Evolutionary conservation across 2,329 filamentous ascomycete genomes (phyloP).

Genomic region (Gyromitra esculenta): DNA sequence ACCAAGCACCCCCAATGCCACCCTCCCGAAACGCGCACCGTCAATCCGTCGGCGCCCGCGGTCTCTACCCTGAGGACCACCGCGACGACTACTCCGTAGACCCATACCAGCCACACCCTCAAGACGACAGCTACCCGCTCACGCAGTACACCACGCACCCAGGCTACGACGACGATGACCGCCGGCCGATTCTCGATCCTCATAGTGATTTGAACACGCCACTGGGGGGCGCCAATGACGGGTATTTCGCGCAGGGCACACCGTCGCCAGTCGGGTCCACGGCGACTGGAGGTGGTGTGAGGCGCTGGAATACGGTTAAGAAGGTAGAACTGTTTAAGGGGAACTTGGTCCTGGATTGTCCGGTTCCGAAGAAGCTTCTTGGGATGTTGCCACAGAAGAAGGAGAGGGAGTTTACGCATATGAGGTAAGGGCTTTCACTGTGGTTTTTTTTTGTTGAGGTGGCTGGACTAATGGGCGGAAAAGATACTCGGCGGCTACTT

Average conservation of each 20-base stretch:
- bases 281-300: slow-evolving; percentile 70
- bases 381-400: slow-evolving; percentile 80
- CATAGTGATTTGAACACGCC: slow-evolving; percentile 62
- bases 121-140: slow-evolving; percentile 68
- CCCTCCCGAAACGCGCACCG: slow-evolving; percentile 65
- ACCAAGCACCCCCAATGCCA: slow-evolving; percentile 67
- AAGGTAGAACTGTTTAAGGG: slow-evolving; percentile 97
- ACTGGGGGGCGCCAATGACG: slow-evolving; percentile 10
- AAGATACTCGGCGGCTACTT: slow-evolving; percentile 75
- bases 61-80: slow-evolving; percentile 82
- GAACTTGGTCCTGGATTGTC: slow-evolving; percentile 96
- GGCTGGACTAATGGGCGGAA: neutral
- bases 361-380: slow-evolving; percentile 86
- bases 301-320: slow-evolving; percentile 98
- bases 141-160: slow-evolving; percentile 66
- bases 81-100: slow-evolving; percentile 87
- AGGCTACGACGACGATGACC: slow-evolving; percentile 76
- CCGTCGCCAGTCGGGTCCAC: slow-evolving; percentile 60
- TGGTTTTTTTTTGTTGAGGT: neutral
- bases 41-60: slow-evolving; percentile 68
- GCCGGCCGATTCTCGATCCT: slow-evolving; percentile 77
- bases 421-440: slow-evolving; percentile 48
- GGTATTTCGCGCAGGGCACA: slow-evolving; percentile 61
- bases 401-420: slow-evolving; percentile 74
- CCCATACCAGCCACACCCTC: slow-evolving; percentile 76